These are phyloP conservation scores for Fonsecaea pugnacius DNA, from an alignment of 2,329 filamentous ascomycete genomes.

Conservation along the genomic window DNA sequence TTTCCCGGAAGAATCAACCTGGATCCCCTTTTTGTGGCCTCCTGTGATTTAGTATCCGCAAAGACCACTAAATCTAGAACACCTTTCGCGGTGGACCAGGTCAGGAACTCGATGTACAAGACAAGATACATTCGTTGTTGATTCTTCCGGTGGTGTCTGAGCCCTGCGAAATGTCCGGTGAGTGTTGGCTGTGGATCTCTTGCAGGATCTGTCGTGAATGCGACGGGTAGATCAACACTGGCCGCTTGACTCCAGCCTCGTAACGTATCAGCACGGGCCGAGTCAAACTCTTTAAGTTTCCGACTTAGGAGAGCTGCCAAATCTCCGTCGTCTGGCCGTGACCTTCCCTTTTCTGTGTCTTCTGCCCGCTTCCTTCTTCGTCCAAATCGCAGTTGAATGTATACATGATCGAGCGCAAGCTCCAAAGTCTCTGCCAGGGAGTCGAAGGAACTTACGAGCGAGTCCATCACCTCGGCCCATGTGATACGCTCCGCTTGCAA, in stretches of 20 bases:
- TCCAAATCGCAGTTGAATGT: slow-evolving; percentile 2
- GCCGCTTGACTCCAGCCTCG: background rate
- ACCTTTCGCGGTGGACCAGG: background rate
- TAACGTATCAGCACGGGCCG: background rate
- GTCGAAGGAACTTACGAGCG: slow-evolving; percentile 1
- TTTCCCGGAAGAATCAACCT: slow-evolving; percentile 3
- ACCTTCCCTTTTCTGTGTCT: background rate
- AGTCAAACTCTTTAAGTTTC: background rate
- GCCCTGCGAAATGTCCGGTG: background rate
- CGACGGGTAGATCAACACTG: background rate
- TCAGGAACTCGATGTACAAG: slow-evolving; percentile 6
- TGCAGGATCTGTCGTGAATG: background rate
- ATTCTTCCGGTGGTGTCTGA: background rate
- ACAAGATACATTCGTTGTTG: slow-evolving; percentile 1
- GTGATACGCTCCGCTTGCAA: background rate
- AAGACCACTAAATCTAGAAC: background rate
- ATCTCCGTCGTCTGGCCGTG: background rate
- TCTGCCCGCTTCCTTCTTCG: background rate
- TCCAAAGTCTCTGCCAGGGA: slow-evolving; percentile 1
- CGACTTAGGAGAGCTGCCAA: background rate
- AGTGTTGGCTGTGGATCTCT: background rate
- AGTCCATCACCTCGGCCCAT: slow-evolving; percentile 1
- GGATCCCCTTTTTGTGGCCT: background rate
- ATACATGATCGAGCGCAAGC: background rate
- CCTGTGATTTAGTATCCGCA: background rate